Percentiles rank a stretch among this genome's conserved stretches.
Conservation (phyloP, 331 rosid species). For the Prunus yedoensis region DNA sequence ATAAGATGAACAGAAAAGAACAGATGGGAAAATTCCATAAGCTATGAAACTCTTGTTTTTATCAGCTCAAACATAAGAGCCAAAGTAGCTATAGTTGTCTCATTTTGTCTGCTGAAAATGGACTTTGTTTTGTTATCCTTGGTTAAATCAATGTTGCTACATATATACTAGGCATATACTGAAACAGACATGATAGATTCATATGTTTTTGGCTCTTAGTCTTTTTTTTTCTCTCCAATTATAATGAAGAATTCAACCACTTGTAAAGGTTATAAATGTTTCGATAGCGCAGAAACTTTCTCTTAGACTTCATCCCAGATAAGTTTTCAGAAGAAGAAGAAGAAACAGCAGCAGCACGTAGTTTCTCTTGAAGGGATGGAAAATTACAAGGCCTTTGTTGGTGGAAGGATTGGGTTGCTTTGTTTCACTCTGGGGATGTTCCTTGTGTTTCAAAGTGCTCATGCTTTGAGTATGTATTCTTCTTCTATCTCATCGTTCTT, state of each 20-base stretch:
- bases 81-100: slow-evolving; percentile 23
- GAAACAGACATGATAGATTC: no score
- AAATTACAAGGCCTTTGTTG: background rate
- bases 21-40: background rate
- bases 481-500: background rate
- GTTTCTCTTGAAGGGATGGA: slow-evolving; percentile 4
- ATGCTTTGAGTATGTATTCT: slow-evolving; percentile 12
- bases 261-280: slow-evolving; percentile 6
- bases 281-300: background rate
- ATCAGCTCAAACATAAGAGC: slow-evolving; percentile 20
- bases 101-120: slow-evolving; percentile 2
- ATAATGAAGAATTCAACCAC: no score
- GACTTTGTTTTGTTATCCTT: background rate
- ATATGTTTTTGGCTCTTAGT: no score
- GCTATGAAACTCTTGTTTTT: background rate
- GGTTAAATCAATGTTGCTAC: slow-evolving; percentile 13
- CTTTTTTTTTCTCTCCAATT: no score
- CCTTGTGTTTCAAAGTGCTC: slow-evolving; percentile 21
- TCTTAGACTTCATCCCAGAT: background rate
- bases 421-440: slow-evolving; percentile 24
- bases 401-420: slow-evolving; percentile 10
- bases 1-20: background rate
- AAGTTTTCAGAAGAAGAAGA: background rate
- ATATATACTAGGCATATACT: slow-evolving; percentile 19
- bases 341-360: background rate